Base-by-base conservation (phyloP, 495 filamentous ascomycete species). In the Podospora didyma region DNA sequence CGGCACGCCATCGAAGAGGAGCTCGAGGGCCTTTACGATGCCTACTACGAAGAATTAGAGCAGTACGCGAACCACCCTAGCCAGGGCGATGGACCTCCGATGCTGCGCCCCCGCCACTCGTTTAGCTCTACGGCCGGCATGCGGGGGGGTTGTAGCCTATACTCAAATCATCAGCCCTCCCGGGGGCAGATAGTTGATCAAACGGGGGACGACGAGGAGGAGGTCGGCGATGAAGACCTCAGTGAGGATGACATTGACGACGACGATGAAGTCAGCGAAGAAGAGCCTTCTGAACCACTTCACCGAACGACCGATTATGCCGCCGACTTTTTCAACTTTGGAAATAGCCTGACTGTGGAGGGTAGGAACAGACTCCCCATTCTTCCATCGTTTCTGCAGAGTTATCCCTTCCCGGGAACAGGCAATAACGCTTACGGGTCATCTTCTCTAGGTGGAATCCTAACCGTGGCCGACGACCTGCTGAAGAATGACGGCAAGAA, bases 401-500 rank as follows among this genome's bases (percentile, higher is more conserved):
- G 60, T 73, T 67, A 62, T 72, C 64, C 67, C 62, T 64, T 58
- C 41, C 49, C 60, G 35, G 62, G 64, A 58, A 51, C 66, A 63
- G 64, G 60, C 64, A 65, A 65, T 69, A 63, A 71, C 61, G 67
- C 62, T 69, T 72, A 74, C 72, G 75, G 69, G 68, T 74, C 64
- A 63, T 63, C 65, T 61, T 68, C 73, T 73, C 59, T 77, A 97
- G 92, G 94, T 75, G 95, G 95, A 59, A 97, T 97, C 67, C 86
- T 99, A 66, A 99, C 94, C 53, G 95, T 99, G 62, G 94, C 94
- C 66, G 94, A 99, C 75, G 94, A 99, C 73, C 79, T 99, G 49
- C 81, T 99, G 31, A 96, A 97, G 72, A 99, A 99, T 70, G 94
- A 99, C 69, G 94, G 94, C 68, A 96, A 96, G 72, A 96, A 96